phyloP scores from a whole-genome alignment of 208 protist species.

The Wallacemonas rigidus region DNA sequence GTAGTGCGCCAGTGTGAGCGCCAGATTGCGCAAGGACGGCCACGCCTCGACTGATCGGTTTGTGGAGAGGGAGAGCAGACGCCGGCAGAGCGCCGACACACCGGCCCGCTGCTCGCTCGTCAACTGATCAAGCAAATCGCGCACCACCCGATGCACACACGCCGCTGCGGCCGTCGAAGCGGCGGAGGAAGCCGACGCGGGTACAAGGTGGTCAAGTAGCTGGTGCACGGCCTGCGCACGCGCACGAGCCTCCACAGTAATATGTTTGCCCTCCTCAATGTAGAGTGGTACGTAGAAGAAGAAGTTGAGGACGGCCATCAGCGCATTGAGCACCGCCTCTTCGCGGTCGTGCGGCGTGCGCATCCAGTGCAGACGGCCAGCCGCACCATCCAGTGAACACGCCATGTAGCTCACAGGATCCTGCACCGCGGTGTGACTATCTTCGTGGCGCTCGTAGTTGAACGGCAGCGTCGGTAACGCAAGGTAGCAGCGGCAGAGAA shows the following conservation, averaged over 20 bases:
- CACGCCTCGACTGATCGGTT: slow-evolving; percentile 2
- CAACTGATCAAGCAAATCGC: neutral
- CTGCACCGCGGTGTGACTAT: slow-evolving; percentile 7
- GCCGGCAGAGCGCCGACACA: slow-evolving; percentile 6
- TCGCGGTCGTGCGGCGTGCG: slow-evolving; percentile 22
- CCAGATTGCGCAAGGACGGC: slow-evolving; percentile 9
- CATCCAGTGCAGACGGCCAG: neutral
- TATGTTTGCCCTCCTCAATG: neutral
- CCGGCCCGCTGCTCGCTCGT: neutral
- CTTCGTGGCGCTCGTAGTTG: neutral
- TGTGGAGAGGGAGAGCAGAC: slow-evolving; percentile 8
- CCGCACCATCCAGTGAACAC: slow-evolving; percentile 6
- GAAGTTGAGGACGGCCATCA: slow-evolving; percentile 32
- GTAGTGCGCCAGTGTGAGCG: slow-evolving; percentile 5
- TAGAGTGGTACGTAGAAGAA: slow-evolving; percentile 12
- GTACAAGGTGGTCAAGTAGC: slow-evolving; percentile 11
- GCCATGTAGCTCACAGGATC: slow-evolving; percentile 13
- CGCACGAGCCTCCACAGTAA: neutral
- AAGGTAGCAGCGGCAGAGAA: slow-evolving; percentile 13
- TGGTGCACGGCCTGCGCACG: slow-evolving; percentile 6
- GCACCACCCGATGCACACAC: slow-evolving; percentile 12
- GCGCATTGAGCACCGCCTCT: slow-evolving; percentile 28
- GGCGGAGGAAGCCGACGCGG: neutral
- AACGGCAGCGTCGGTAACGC: neutral
- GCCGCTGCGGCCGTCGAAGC: neutral